A percentile compares a stretch with the other conserved stretches of the same genome.
Evolutionary conservation across 2,329 filamentous ascomycete genomes (phyloP).

Genomic region (Trichoderma aggressivum): DNA sequence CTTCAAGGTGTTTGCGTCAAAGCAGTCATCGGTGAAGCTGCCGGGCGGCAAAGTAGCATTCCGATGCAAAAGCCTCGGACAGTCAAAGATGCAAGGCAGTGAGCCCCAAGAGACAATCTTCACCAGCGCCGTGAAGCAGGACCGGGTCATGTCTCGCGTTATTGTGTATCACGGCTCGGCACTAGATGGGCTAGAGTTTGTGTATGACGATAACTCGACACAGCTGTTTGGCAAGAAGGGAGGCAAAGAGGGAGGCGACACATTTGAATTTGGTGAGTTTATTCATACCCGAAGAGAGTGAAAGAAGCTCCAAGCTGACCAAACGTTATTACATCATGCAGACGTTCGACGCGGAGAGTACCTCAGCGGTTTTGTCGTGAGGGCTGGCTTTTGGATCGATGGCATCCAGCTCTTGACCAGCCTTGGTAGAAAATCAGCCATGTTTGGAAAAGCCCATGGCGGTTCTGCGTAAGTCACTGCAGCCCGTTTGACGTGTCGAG

Average conservation of each 20-base stretch:
- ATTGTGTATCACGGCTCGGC: constrained; percentile 73
- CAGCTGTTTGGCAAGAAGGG: constrained; percentile 84
- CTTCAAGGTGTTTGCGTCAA: constrained; percentile 66
- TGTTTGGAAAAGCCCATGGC: constrained; percentile 78
- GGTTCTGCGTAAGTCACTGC: constrained; percentile 70
- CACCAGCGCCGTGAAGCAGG: constrained; percentile 62
- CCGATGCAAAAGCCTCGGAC: constrained; percentile 70
- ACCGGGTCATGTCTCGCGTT: constrained; percentile 71
- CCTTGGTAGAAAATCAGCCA: constrained; percentile 75
- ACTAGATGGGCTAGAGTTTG: constrained; percentile 85
- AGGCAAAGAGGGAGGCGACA: constrained; percentile 65
- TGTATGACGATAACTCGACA: constrained; percentile 80
- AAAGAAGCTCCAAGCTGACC: not conserved
- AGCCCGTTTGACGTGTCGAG: not conserved
- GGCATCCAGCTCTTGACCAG: constrained; percentile 88
- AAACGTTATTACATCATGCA: constrained; percentile 29
- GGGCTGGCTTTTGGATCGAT: constrained; percentile 80
- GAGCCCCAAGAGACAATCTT: constrained; percentile 71
- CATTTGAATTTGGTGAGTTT: constrained; percentile 71
- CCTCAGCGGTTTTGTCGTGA: constrained; percentile 79
- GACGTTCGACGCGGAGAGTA: constrained; percentile 84
- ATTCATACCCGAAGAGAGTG: not conserved
- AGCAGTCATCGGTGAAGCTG: constrained; percentile 70
- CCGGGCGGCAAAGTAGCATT: constrained; percentile 68
- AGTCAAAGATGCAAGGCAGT: constrained; percentile 67